Percentiles rank a stretch among this genome's conserved stretches.
These are phyloP conservation scores for Arachis hypogaea DNA, from an alignment of 306 rosid species.

Conservation along the genomic window DNA sequence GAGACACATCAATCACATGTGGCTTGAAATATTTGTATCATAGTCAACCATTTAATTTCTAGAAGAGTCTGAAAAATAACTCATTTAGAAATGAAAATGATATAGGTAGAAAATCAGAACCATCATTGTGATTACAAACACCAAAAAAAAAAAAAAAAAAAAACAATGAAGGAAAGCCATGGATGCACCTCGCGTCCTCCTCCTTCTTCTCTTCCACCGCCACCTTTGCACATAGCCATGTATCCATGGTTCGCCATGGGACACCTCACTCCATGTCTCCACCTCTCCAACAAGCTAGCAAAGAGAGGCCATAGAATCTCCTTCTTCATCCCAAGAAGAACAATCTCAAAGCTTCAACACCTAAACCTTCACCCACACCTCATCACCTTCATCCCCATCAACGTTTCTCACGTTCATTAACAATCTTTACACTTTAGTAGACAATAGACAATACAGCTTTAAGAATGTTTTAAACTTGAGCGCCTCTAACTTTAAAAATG, in stretches of 20 bases:
- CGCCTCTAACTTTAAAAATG: constrained; percentile 98
- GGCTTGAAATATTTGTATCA: no score
- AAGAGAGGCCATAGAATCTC: constrained; percentile 43
- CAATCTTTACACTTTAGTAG: no score
- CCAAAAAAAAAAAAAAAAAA: no score
- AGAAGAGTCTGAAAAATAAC: no score
- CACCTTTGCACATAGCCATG: constrained; percentile 4
- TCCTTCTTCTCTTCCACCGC: neutral
- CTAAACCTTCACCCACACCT: constrained; percentile 37
- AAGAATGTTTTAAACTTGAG: constrained; percentile 68
- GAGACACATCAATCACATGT: no score
- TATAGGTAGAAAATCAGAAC: no score
- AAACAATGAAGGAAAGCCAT: neutral
- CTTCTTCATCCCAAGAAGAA: constrained; percentile 29
- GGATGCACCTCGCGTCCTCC: neutral
- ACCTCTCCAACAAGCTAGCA: constrained; percentile 45
- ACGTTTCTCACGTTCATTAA: constrained; percentile 32
- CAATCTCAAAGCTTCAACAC: constrained; percentile 14
- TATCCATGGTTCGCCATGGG: constrained; percentile 52
- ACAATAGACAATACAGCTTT: no score
- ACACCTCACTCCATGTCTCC: constrained; percentile 35
- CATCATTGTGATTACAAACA: no score
- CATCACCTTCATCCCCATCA: constrained; percentile 34
- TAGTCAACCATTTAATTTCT: no score
- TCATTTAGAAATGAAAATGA: no score